Percentiles rank a stretch among this genome's conserved stretches.
phyloP scores from a whole-genome alignment of 306 rosid genomes.

The Clitoria ternatea region DNA sequence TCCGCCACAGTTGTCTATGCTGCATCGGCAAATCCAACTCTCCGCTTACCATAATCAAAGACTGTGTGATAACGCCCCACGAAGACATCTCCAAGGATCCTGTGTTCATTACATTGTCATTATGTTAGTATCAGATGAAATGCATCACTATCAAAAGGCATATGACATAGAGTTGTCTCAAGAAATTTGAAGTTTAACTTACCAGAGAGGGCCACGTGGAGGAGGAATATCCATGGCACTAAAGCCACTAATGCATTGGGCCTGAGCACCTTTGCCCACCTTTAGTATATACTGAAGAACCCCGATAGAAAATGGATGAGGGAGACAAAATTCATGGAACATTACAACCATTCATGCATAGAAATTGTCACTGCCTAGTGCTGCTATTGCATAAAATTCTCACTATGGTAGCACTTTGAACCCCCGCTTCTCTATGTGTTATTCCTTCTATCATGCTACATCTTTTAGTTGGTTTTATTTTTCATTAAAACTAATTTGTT shows the following conservation, averaged over 20 bases:
- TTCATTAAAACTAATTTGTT: background rate
- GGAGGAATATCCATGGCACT: slow-evolving; percentile 77
- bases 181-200: slow-evolving; percentile 10
- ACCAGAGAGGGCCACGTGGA: slow-evolving; percentile 97
- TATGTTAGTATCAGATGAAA: slow-evolving; percentile 22
- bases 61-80: slow-evolving; percentile 91
- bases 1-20: slow-evolving; percentile 39
- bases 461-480: background rate
- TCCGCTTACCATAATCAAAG: slow-evolving; percentile 66
- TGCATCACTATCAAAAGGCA: background rate
- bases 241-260: slow-evolving; percentile 94
- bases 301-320: slow-evolving; percentile 25
- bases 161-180: background rate
- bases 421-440: background rate
- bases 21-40: slow-evolving; percentile 89
- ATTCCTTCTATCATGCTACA: background rate
- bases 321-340: slow-evolving; percentile 1
- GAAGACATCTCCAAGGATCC: slow-evolving; percentile 94
- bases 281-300: slow-evolving; percentile 73
- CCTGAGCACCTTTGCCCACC: slow-evolving; percentile 64
- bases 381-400: background rate
- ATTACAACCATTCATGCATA: background rate
- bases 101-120: slow-evolving; percentile 32
- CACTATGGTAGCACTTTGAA: background rate
- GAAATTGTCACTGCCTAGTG: background rate